Evolutionary conservation across 2,329 filamentous ascomycete genomes (phyloP).

Genomic region (Ascochyta viciae-villosae): DNA sequence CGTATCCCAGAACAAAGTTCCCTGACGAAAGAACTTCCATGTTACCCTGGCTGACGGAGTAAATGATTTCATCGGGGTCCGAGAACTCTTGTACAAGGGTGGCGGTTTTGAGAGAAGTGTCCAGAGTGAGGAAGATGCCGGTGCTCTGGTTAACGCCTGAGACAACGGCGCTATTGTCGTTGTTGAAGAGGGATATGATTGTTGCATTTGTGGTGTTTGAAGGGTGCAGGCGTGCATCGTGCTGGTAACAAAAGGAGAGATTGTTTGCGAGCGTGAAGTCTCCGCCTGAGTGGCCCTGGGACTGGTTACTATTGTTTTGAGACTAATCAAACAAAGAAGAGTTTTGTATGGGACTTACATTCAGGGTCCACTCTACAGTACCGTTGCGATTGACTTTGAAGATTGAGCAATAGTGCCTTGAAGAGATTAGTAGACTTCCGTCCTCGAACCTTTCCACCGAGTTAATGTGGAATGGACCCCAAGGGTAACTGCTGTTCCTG

Average conservation of each 20-base stretch:
- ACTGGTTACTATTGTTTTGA: neutral
- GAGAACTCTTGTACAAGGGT: neutral
- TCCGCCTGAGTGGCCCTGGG: slow-evolving; percentile 9
- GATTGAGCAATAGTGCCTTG: slow-evolving; percentile 12
- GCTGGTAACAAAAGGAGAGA: slow-evolving; percentile 18
- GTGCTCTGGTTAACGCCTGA: neutral
- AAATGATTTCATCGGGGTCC: neutral
- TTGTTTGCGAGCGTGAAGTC: slow-evolving; percentile 13
- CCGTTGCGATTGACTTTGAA: slow-evolving; percentile 7
- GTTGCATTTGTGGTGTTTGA: neutral
- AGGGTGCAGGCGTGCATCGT: slow-evolving; percentile 16
- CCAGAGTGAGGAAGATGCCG: neutral
- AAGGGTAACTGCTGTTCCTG: neutral
- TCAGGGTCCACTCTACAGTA: slow-evolving; percentile 8
- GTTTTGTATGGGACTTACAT: neutral
- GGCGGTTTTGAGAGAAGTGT: neutral
- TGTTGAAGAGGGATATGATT: neutral
- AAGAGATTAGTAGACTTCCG: slow-evolving; percentile 7
- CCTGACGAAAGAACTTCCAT: neutral
- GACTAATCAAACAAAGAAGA: no score
- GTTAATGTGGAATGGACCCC: neutral
- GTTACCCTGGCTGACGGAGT: neutral
- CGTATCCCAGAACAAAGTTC: neutral
- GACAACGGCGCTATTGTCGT: neutral
- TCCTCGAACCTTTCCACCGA: neutral